A percentile compares a stretch with the other conserved stretches of the same genome.
Conservation (phyloP, 2,329 filamentous ascomycete genomes). For the Chrysosporium keratinophilum region DNA sequence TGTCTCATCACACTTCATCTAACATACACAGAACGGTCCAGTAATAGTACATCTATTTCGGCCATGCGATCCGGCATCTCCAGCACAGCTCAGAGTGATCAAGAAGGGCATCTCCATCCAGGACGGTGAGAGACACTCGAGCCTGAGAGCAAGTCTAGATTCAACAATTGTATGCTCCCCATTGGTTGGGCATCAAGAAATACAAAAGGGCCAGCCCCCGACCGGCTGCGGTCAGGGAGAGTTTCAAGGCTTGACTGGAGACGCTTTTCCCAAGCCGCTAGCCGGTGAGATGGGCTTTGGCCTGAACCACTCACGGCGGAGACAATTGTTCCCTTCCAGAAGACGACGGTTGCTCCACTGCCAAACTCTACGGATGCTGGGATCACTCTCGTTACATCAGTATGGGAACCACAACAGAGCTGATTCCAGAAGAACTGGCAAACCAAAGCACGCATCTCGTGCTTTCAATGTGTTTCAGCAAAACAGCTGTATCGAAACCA, state of each 20-base stretch:
- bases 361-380: neutral
- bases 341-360: too few relatives aligned
- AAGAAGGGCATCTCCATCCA: neutral
- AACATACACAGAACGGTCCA: neutral
- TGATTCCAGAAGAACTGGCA: neutral
- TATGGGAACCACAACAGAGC: neutral
- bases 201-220: neutral
- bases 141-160: too few relatives aligned
- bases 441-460: neutral
- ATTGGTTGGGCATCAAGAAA: constrained; percentile 7
- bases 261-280: neutral
- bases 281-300: too few relatives aligned
- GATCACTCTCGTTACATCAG: neutral
- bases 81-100: neutral
- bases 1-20: neutral
- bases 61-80: constrained; percentile 3
- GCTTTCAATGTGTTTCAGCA: neutral
- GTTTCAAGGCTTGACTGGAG: neutral
- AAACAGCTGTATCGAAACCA: neutral
- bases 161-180: neutral
- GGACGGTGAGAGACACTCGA: neutral
- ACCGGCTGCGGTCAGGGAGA: neutral
- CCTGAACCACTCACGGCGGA: too few relatives aligned
- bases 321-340: too few relatives aligned
- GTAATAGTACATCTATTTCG: too few relatives aligned